These are phyloP conservation scores for Glonium stellatum DNA, from an alignment of 495 filamentous ascomycete genomes.

Conservation along the genomic window DNA sequence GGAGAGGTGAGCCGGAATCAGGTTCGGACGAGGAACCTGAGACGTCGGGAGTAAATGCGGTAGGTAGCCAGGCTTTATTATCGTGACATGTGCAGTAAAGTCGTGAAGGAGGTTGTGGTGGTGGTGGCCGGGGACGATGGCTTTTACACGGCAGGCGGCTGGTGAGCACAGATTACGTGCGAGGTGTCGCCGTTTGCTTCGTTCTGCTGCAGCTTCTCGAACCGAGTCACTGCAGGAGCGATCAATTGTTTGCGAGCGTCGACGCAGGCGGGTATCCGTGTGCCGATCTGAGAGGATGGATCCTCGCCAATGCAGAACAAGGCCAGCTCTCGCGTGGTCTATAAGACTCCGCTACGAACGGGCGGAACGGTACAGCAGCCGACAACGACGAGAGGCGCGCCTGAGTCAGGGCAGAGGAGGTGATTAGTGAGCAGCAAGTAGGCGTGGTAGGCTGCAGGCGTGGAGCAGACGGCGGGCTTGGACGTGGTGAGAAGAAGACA, in stretches of 20 bases:
- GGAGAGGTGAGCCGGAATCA: constrained; percentile 5
- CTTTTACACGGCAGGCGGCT: neutral
- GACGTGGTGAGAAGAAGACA: neutral
- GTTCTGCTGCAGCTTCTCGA: constrained; percentile 19
- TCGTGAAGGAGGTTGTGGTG: constrained; percentile 10
- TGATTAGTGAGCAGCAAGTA: neutral
- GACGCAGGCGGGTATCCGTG: constrained; percentile 8
- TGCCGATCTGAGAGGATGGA: constrained; percentile 9
- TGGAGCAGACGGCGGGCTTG: neutral
- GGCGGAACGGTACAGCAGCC: neutral
- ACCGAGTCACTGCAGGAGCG: constrained; percentile 14
- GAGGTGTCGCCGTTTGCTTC: constrained; percentile 19
- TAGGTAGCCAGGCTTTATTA: neutral
- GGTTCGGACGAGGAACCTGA: constrained; percentile 23
- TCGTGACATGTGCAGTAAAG: constrained; percentile 1
- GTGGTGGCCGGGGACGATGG: constrained; percentile 4
- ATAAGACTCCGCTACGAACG: neutral
- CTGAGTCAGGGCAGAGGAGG: neutral
- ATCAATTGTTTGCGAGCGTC: neutral
- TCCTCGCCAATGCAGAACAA: neutral
- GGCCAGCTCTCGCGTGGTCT: neutral
- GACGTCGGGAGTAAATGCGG: constrained; percentile 9
- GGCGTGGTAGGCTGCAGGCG: neutral
- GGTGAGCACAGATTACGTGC: constrained; percentile 7
- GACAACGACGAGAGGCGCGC: neutral